Conservation (phyloP, 2,329 filamentous ascomycete species). For the Botryotinia calthae region DNA sequence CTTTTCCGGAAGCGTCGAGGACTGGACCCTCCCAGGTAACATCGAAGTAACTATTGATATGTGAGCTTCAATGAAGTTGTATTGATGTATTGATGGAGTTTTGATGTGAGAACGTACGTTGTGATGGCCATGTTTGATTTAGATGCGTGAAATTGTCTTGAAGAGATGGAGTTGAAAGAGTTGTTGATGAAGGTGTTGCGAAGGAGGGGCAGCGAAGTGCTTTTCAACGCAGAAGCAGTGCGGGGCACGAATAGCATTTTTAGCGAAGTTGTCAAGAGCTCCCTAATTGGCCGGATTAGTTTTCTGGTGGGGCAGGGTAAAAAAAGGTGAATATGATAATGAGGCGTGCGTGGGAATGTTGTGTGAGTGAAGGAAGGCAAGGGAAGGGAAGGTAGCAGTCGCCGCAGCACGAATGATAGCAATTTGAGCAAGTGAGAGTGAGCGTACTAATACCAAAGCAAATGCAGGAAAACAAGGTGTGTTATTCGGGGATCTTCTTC, state of each 20-base stretch:
- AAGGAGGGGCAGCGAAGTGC: constrained; percentile 22
- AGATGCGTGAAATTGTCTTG: constrained; percentile 59
- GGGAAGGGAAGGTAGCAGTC: neutral
- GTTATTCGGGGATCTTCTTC: neutral
- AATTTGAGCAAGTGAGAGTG: neutral
- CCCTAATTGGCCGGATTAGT: constrained; percentile 8
- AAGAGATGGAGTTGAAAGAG: constrained; percentile 20
- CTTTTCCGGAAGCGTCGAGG: constrained; percentile 57
- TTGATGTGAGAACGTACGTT: constrained; percentile 53
- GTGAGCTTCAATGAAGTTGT: constrained; percentile 23
- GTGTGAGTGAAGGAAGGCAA: neutral
- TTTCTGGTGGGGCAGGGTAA: constrained; percentile 3
- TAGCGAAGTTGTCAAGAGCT: constrained; percentile 10
- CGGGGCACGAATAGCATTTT: constrained; percentile 23
- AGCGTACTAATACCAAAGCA: neutral
- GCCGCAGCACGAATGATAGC: neutral
- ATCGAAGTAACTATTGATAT: constrained; percentile 63
- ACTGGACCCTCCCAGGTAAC: constrained; percentile 70
- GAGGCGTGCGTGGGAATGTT: constrained; percentile 10
- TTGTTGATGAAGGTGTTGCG: constrained; percentile 22
- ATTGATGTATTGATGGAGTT: fast-evolving
- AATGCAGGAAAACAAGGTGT: neutral
- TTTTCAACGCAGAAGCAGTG: constrained; percentile 21
- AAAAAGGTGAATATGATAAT: neutral
- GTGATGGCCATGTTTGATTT: constrained; percentile 72